These are phyloP conservation scores for Macrophomina tecta DNA, from an alignment of 2,329 filamentous ascomycete genomes.

Conservation along the genomic window DNA sequence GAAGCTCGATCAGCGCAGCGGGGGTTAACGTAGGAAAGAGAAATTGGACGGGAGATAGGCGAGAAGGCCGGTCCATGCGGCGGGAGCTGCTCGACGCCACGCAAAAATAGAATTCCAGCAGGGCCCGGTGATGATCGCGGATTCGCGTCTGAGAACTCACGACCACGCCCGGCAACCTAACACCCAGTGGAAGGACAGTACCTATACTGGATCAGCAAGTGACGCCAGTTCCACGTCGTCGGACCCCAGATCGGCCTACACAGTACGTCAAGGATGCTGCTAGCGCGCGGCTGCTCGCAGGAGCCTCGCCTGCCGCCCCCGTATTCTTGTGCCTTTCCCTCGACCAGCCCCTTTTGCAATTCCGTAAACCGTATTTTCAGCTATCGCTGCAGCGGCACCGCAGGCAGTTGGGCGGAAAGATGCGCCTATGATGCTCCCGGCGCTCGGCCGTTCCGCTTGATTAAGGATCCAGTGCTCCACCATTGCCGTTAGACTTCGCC, in stretches of 20 bases:
- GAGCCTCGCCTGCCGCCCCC: neutral
- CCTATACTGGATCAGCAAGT: neutral
- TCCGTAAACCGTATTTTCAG: neutral
- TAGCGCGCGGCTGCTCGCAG: constrained; percentile 6
- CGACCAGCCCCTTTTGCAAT: neutral
- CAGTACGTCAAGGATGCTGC: neutral
- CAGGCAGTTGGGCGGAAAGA: neutral
- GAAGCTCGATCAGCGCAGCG: neutral
- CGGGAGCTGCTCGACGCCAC: too few relatives aligned
- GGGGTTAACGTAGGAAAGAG: neutral
- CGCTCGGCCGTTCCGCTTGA: neutral
- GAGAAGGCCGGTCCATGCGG: too few relatives aligned
- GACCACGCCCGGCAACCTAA: neutral
- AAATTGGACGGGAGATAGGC: neutral
- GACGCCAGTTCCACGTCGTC: neutral
- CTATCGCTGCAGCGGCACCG: too few relatives aligned
- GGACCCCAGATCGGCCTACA: neutral
- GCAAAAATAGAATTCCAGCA: neutral
- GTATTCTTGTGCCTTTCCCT: neutral
- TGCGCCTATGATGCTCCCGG: neutral
- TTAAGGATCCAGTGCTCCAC: constrained; percentile 14
- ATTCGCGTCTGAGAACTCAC: neutral
- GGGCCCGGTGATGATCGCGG: neutral
- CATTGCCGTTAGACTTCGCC: neutral
- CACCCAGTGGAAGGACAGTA: neutral